Evolutionary conservation across 805 yeast genomes (phyloP), one percentile per base, ranked within the genome.

Genomic region (Candida corydali): DNA sequence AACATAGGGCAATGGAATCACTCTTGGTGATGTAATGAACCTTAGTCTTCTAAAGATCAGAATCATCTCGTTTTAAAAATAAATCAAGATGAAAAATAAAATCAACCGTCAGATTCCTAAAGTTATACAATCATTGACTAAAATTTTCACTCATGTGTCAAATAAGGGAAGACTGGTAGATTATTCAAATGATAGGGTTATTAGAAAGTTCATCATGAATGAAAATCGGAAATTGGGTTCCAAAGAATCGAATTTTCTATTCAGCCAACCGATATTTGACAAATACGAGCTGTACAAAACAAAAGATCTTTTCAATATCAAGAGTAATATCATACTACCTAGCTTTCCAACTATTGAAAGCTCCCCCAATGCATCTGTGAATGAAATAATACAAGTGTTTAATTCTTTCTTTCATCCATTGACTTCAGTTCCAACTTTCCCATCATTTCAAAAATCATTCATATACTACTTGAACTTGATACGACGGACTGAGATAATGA

Each of bases 401-500:
- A 52, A 32, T 27, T 51, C 25, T 52, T 30, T 14, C 14, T 35
- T 17, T 15, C 7, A 17, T 19, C 38, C 38, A 17, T 35, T 35
- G n/a, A 20, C 11, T 10, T 8, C 16, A 5, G 17, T 37, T 6
- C 36, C 40, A 3, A 24, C 30, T 5, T 8, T 25, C 10, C 8
- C 24, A 10, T 18, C 28, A 3, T 24, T 10, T 14, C 38, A 23
- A 20, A 14, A 20, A 3, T 9, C 34, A 9, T 30, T 28, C 12
- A 18, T 20, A 10, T 23, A 10, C 19, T 30, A 29, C 22, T 19
- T 27, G 15, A 20, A 23, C 19, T 17, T 26, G 17, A 40, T 65
- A 12, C 34, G 22, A 12, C 36, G 43, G 7, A 49, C 69, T 1
- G 69, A 70, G 3, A 44, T 63, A 5, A 34, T 57, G 1, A 39